phyloP scores from a whole-genome alignment of 2,329 filamentous ascomycete genomes.

The Aureobasidium zeae region DNA sequence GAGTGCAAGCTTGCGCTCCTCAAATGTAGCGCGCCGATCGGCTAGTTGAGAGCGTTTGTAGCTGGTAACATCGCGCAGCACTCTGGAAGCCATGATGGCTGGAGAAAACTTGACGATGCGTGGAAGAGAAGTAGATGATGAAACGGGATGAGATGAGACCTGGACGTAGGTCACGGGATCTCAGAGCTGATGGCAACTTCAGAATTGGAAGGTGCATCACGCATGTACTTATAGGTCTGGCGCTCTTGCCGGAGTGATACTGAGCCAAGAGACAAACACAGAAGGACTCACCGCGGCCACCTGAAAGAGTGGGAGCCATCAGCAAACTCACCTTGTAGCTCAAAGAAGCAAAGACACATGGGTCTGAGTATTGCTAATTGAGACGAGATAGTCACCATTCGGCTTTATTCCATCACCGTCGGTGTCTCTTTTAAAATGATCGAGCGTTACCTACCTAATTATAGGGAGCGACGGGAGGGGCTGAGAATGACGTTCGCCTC shows the following conservation, averaged over 20 bases:
- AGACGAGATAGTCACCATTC: too few species aligned
- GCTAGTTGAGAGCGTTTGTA: conserved; percentile 16
- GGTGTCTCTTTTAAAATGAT: too few species aligned
- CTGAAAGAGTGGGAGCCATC: background rate
- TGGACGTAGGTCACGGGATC: conserved; percentile 9
- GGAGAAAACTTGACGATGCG: background rate
- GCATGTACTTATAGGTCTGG: conserved; percentile 11
- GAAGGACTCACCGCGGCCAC: background rate
- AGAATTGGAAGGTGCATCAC: background rate
- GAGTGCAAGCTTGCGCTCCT: conserved; percentile 6
- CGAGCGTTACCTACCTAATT: too few species aligned
- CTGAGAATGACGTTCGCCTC: too few species aligned
- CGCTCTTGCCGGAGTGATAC: background rate
- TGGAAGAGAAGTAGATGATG: background rate
- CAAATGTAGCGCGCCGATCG: conserved; percentile 10
- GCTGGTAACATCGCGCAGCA: conserved; percentile 18
- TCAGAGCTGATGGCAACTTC: background rate
- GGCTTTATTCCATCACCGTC: too few species aligned
- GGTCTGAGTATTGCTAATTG: background rate
- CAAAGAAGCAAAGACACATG: background rate
- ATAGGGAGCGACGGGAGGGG: too few species aligned
- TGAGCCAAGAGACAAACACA: conserved; percentile 5
- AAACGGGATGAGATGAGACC: background rate
- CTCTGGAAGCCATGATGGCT: conserved; percentile 17
- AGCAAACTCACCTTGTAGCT: background rate